Conservation (phyloP, 768 basidiomycete species). For the Daedalea quercina region DNA sequence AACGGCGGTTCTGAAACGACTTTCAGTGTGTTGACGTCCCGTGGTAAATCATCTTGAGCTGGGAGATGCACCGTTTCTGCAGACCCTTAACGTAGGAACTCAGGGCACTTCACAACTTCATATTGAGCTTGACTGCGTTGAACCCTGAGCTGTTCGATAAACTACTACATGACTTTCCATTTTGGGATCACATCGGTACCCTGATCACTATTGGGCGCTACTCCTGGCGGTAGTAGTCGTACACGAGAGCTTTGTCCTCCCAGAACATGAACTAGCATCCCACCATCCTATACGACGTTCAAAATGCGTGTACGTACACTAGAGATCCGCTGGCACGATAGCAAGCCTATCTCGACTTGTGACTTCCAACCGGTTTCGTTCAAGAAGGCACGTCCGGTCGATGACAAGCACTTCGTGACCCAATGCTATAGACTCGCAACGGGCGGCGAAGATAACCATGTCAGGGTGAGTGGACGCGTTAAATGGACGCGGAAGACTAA, state of each 20-base stretch:
- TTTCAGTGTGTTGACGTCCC: no score
- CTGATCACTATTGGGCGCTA: no score
- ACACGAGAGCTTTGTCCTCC: neutral
- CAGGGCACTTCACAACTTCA: no score
- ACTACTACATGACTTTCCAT: no score
- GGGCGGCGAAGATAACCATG: constrained; percentile 94
- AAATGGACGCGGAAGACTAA: neutral
- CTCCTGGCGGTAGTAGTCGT: no score
- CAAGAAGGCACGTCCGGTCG: constrained; percentile 70
- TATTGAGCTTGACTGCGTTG: no score
- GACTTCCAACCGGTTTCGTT: constrained; percentile 87
- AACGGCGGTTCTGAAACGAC: no score
- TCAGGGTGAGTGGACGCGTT: constrained; percentile 61
- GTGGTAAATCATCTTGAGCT: no score
- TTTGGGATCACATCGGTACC: no score
- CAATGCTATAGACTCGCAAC: constrained; percentile 91
- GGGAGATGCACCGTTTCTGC: no score
- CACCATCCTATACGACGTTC: neutral
- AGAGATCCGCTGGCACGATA: constrained; percentile 96
- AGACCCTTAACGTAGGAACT: no score
- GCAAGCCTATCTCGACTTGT: constrained; percentile 90
- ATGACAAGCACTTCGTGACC: constrained; percentile 48
- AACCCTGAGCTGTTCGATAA: no score
- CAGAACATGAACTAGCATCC: neutral
- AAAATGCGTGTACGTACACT: constrained; percentile 82